Evolutionary conservation across 352 stramenopile species (phyloP), one percentile per base, ranked within the genome.

Genomic region (Phytophthora crassamura): DNA sequence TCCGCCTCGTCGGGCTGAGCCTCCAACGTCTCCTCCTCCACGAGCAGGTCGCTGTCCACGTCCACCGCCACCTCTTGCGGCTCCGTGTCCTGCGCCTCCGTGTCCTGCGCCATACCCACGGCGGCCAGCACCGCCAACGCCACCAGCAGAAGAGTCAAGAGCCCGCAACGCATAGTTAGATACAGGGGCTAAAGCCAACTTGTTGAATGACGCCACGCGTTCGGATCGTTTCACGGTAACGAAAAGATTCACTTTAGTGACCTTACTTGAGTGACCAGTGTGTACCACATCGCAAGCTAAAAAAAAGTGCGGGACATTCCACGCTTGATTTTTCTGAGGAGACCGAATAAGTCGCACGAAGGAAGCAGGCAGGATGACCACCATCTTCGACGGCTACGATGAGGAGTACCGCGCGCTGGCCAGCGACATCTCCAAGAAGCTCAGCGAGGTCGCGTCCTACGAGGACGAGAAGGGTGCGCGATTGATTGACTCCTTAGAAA

Each of bases 351-450:
- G 22, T 25, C 22, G 22, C 9, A 10, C 42, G 25, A 35, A 10
- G 40, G 43, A 36, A 15, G 33, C 34, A 4, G 64, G 61, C 67
- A 73, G 58, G 46, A 96, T 94, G 86, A 96, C 88, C 64, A 92
- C 86, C 35, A 96, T 94, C 59, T 96, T 96, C 42, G 88, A 96
- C 63, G 83, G 86, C 38, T 96, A 96, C 65, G 88, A 96, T 56
- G 88, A 96, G 72, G 88, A 96, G 64, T 96, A 96, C 57, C 86
- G 87, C 56, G 72, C 86, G 41, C 67, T 96, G 47, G 79, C 88
- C 32, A 89, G 83, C 73, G 87, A 94, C 62, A 93, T 96, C 74
- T 96, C 88, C 45, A 91, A 86, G 64, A 96, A 96, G 63, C 86
- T 96, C 61, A 94, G 86, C 72, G 88, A 96, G 56, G 79, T 96